These are phyloP conservation scores for Rubia yunnanensis DNA, from an alignment of 257 asterid species.

Conservation along the genomic window DNA sequence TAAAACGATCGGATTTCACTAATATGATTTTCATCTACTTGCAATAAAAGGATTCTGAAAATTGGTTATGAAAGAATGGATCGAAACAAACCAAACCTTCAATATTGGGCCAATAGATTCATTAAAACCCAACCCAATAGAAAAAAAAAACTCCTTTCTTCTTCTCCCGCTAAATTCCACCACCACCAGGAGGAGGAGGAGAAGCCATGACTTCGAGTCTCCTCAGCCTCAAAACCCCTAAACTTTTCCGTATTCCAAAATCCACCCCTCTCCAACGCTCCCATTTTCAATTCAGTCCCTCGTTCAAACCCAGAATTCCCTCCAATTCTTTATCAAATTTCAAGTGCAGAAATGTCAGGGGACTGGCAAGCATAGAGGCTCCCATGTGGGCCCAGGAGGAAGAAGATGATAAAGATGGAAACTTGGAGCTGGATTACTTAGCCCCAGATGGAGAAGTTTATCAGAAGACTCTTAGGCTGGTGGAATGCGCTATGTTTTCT, in stretches of 20 bases:
- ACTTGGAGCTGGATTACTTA: slow-evolving; percentile 46
- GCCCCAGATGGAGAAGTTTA: slow-evolving; percentile 83
- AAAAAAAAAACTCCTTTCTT: not conserved
- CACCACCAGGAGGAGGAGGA: not conserved
- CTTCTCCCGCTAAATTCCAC: slow-evolving; percentile 14
- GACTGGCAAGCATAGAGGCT: slow-evolving; percentile 14
- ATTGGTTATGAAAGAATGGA: not conserved
- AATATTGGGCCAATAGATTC: not conserved
- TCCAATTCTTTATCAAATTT: slow-evolving; percentile 12
- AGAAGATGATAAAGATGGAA: slow-evolving; percentile 30
- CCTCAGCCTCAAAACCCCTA: slow-evolving; percentile 32
- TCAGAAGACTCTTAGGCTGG: slow-evolving; percentile 73
- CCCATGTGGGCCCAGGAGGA: slow-evolving; percentile 24
- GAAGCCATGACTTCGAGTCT: slow-evolving; percentile 27
- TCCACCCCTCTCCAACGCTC: slow-evolving; percentile 4
- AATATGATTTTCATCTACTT: too few species aligned
- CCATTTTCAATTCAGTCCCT: slow-evolving; percentile 6
- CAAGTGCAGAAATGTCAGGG: slow-evolving; percentile 17
- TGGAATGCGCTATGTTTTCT: slow-evolving; percentile 97
- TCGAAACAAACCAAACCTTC: not conserved
- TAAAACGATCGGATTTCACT: too few species aligned
- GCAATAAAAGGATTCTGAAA: not conserved
- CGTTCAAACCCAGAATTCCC: slow-evolving; percentile 10
- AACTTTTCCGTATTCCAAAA: slow-evolving; percentile 15
- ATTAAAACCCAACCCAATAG: not conserved